Evolutionary conservation across 306 rosid species (phyloP), one percentile per base, ranked within the genome.

Genomic region (Sicyos baderoa): DNA sequence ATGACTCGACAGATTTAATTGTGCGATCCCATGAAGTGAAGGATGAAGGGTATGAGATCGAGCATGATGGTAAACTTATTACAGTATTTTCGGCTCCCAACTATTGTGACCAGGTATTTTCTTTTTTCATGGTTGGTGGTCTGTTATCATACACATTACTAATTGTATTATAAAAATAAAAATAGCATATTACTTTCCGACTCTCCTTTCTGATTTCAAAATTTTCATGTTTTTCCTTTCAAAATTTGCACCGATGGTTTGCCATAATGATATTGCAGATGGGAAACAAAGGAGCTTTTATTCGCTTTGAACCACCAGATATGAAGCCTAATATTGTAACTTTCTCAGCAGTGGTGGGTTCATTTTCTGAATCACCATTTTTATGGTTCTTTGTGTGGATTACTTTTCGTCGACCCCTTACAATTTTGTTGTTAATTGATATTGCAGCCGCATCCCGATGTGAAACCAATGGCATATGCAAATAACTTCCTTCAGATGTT

Each of bases 1-100:
- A 56, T 40, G 74, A 51, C 73, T 75, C 45, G 77, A 64, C 91
- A 94, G 99, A 94, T 75, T 82, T 94, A 82, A 86, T 94, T 42
- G 99, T 94, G 76, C 88, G 99, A 71, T 94, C 99, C 69, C 99
- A 94, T n/a, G 99, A 94, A 84, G 99, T 94, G 62, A 94, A 94
- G 86, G 99, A 94, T 54, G 97, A 94, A 79, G 99, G 99, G 62
- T 90, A 90, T 69, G 99, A 94, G 84, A 83, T 94, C 60, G 99
- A 90, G 80, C 99, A 94, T 65, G 95, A 90, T 65, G 95, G 99
- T 48, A 94, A 90, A 88, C 97, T 94, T 76, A 90, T 94, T 66
- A 94, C 99, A 55, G 99, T 94, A 19, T 94, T 94, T 82, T 94
- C 99, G 77, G 99, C 99, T 71, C 99, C 99, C 74, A 94, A 94